Evolutionary conservation across 371 early-diverging fungal genomes (phyloP), one percentile per base, ranked within the genome.

Genomic region (Umbelopsis sp.): DNA sequence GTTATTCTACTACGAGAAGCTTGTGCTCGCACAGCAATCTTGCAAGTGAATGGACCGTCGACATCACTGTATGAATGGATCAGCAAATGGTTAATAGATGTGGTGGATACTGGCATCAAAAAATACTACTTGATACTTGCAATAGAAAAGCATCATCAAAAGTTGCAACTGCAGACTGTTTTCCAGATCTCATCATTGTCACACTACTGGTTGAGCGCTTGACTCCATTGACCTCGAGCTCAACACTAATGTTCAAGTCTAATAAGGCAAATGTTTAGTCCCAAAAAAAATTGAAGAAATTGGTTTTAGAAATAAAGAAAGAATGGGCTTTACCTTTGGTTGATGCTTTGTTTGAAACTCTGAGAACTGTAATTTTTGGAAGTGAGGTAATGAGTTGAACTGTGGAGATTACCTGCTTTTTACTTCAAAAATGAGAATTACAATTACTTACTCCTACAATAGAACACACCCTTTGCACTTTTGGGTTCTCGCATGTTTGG

Each of bases 101-200:
- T 0, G 6, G 18, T 48, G 1, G 29, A 2, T 29, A 29, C 29
- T 29, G 1, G 29, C 4, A 3, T 4, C 29, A 4, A 29, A 29
- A 29, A 29, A 29, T 29, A 29, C 1, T 29, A 29, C 1, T 29
- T 29, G 29, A 68, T 50, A 70, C 65, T 73, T 75, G 63, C 78
- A 78, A 75, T 70, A 78, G 29, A 63, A 78, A 78, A 16, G 75
- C 75, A 57, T 78, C 78, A 62, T 78, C 78, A 66, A 78, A 78
- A 24, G 73, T 73, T 18, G 73, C 74, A 63, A 70, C 69, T 1
- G 72, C 65, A 35, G 73, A 66, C 48, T 73, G 68, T 48, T 73
- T 78, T 25, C 78, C 78, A 3, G 69, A 69, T 51, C 75, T 75
- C 50, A 69, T 73, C 53, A 70, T 70, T 0, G 69, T 63, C 14